A percentile compares a stretch with the other conserved stretches of the same genome.
Conservation (phyloP, 2,329 filamentous ascomycete genomes). For the Colletotrichum abscissum region DNA sequence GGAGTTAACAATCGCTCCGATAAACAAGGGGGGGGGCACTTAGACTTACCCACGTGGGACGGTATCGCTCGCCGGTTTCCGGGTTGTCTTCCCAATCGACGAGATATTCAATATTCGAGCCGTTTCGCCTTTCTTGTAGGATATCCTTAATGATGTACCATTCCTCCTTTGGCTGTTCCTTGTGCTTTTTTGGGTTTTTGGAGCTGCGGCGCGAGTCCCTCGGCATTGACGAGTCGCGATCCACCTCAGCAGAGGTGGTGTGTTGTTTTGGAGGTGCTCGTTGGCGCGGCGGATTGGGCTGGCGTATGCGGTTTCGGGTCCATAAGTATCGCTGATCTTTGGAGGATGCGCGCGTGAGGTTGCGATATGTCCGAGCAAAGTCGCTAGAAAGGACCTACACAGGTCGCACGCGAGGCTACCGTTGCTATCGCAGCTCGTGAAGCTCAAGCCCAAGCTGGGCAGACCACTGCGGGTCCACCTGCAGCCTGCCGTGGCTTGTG, state of each 20-base stretch:
- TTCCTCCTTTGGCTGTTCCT: slow-evolving; percentile 32
- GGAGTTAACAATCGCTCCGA: slow-evolving; percentile 8
- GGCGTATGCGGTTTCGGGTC: background rate
- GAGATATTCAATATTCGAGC: slow-evolving; percentile 46
- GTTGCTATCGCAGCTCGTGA: slow-evolving; percentile 28
- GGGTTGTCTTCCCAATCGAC: slow-evolving; percentile 51
- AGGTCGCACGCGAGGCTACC: slow-evolving; percentile 31
- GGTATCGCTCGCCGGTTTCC: slow-evolving; percentile 45
- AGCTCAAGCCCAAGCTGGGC: slow-evolving; percentile 27
- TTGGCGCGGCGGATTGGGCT: slow-evolving; percentile 4
- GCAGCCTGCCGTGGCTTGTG: slow-evolving; percentile 33
- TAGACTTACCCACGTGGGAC: slow-evolving; percentile 47
- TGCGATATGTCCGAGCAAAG: background rate
- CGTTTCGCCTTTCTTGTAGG: slow-evolving; percentile 45
- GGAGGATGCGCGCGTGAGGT: background rate
- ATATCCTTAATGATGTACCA: slow-evolving; percentile 51
- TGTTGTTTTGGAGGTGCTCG: slow-evolving; percentile 6
- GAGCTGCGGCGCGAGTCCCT: slow-evolving; percentile 20
- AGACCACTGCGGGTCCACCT: slow-evolving; percentile 16
- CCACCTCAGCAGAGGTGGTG: slow-evolving; percentile 33
- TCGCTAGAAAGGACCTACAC: slow-evolving; percentile 19
- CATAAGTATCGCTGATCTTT: slow-evolving; percentile 3
- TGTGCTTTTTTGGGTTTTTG: slow-evolving; percentile 23
- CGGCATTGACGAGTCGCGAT: slow-evolving; percentile 32
- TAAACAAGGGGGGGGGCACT: background rate